phyloP scores from a whole-genome alignment of 495 filamentous ascomycete genomes.

The Neurospora sp. region DNA sequence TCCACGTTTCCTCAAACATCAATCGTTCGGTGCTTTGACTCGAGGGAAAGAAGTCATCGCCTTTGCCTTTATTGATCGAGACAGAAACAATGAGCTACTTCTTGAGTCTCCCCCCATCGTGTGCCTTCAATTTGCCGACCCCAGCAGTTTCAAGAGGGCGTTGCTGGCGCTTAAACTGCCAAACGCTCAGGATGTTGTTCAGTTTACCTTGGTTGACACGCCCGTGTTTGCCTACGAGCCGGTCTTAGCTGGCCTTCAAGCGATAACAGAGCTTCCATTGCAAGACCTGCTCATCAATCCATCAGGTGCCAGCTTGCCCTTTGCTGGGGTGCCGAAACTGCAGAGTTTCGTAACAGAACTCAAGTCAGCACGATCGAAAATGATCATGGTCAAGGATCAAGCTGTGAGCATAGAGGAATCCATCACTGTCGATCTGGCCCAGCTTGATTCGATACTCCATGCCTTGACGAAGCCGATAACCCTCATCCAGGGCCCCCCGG shows the following conservation, averaged over 20 bases:
- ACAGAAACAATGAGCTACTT: slow-evolving; percentile 22
- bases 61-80: slow-evolving; percentile 51
- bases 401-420: background rate
- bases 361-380: background rate
- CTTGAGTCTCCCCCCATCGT: slow-evolving; percentile 41
- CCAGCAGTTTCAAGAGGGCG: slow-evolving; percentile 19
- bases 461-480: slow-evolving; percentile 47
- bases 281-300: slow-evolving; percentile 37
- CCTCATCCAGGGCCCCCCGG: slow-evolving; percentile 68
- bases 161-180: slow-evolving; percentile 33
- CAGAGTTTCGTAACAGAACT: background rate
- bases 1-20: slow-evolving; percentile 44
- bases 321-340: background rate
- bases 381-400: background rate
- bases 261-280: slow-evolving; percentile 43
- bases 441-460: slow-evolving; percentile 44
- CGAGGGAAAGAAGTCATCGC: slow-evolving; percentile 42
- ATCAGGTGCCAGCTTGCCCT: background rate
- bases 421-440: slow-evolving; percentile 46
- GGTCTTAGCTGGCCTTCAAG: slow-evolving; percentile 50
- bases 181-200: slow-evolving; percentile 24
- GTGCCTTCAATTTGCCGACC: slow-evolving; percentile 41
- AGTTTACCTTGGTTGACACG: slow-evolving; percentile 51
- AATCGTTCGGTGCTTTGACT: slow-evolving; percentile 51
- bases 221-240: slow-evolving; percentile 66